phyloP scores from a whole-genome alignment of 352 stramenopile genomes.

The Thraustochytrium striatum region DNA sequence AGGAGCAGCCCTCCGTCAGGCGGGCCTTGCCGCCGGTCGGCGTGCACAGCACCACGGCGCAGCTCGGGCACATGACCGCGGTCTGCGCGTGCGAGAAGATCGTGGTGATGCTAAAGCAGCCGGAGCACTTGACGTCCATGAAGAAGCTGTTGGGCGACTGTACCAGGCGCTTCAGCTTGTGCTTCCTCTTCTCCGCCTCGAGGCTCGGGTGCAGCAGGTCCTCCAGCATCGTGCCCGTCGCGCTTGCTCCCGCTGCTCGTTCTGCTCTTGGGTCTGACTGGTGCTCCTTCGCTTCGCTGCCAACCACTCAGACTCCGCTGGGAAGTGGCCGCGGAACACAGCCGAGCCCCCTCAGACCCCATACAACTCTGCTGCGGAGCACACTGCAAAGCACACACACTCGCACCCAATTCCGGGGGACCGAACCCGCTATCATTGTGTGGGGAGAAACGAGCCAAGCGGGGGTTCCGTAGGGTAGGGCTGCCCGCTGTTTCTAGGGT shows the following conservation, averaged over 20 bases:
- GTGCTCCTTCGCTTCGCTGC: no score
- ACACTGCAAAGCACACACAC: no score
- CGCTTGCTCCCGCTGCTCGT: not conserved
- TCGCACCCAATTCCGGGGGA: no score
- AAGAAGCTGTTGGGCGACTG: constrained; percentile 98
- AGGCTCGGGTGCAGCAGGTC: constrained; percentile 95
- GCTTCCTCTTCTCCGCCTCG: constrained; percentile 89
- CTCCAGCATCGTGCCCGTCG: constrained; percentile 27
- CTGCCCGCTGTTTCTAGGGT: no score
- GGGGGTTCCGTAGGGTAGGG: no score
- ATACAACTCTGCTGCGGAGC: no score
- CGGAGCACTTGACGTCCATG: constrained; percentile 99
- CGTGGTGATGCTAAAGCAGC: constrained; percentile 99
- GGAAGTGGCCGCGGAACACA: no score
- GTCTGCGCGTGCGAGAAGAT: constrained; percentile 97
- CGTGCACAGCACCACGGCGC: constrained; percentile 97
- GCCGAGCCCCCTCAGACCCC: no score
- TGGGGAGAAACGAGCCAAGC: no score
- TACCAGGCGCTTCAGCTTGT: constrained; percentile 99
- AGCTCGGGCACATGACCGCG: constrained; percentile 61
- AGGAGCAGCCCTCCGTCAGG: constrained; percentile 98
- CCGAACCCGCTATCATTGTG: no score
- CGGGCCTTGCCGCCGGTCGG: constrained; percentile 94
- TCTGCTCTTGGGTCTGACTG: no score
- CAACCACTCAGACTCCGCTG: no score